Evolutionary conservation across 306 rosid genomes (phyloP), one percentile per base, ranked within the genome.

Genomic region (Carpinus fangiana): DNA sequence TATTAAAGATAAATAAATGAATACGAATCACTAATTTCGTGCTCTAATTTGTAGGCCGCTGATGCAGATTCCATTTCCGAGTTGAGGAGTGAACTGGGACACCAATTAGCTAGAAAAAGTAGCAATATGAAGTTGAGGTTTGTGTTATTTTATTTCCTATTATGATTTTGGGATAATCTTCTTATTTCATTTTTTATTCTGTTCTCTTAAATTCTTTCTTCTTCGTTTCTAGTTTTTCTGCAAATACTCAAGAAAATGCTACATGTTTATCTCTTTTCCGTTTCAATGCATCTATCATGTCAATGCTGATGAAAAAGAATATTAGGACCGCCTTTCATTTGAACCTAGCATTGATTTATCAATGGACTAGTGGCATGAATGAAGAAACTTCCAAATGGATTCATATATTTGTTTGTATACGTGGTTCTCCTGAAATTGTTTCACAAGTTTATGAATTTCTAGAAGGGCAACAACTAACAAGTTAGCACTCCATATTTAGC

Each of bases 11-110:
- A 13, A 23, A 20, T 7, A 74, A 59, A 23, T 57, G 70, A n/a
- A 66, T 8, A 78, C 12, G 50, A 36, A 41, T 74, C 50, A 59
- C 17, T 69, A 59, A n/a, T 74, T 66, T 61, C 74, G 55, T 80
- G 46, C 55, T 50, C 70, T 31, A 67, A 17, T 72, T 75, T 82
- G 78, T 79, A 92, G 98, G 97, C 97, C 84, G 90, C 92, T 72
- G 38, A 88, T 82, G 95, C 88, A 20, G 97, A 92, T 73, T 68
- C 89, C 68, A 52, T 92, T 79, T 84, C 97, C 13, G 79, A 81
- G 82, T 72, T 94, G 72, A 90, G 97, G 81, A 94, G 97, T 88
- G 97, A 90, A 79, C 80, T 94, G 61, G 98, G 97, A 78, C 83
- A 92, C 62, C 98, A 90, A 23, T 79, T 92, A 78, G 98, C 98